phyloP scores from a whole-genome alignment of 805 yeast species.

The Candida montana region DNA sequence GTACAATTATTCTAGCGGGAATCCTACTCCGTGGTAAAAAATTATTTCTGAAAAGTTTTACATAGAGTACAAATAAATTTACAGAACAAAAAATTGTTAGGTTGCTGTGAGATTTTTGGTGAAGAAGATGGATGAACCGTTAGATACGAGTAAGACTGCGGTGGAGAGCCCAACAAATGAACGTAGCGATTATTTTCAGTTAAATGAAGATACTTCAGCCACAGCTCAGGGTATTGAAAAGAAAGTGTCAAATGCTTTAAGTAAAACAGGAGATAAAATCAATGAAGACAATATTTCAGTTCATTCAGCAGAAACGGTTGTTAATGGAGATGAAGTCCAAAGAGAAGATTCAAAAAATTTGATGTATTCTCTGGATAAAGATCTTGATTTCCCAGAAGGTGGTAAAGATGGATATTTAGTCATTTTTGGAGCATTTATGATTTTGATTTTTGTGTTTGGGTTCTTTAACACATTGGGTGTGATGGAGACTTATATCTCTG shows the following conservation, averaged over 20 bases:
- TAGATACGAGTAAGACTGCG: conserved; percentile 3
- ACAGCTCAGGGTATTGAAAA: too few relatives aligned
- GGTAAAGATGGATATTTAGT: conserved; percentile 52
- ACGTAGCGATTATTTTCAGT: not conserved
- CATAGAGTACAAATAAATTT: too few relatives aligned
- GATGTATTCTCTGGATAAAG: conserved; percentile 22
- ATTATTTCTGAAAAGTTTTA: too few relatives aligned
- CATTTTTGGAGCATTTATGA: conserved; percentile 53
- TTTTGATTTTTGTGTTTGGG: conserved; percentile 51
- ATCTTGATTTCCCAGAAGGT: conserved; percentile 48
- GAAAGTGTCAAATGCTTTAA: too few relatives aligned
- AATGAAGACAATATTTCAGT: not conserved
- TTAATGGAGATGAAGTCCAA: conserved; percentile 3
- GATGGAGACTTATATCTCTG: conserved; percentile 52
- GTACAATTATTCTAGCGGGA: too few relatives aligned
- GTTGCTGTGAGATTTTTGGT: too few relatives aligned
- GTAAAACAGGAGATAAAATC: not conserved
- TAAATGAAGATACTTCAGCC: not conserved
- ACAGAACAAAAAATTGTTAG: too few relatives aligned
- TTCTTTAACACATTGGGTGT: conserved; percentile 56
- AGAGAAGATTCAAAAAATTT: conserved; percentile 8
- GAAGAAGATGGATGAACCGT: conserved; percentile 1
- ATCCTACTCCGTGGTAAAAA: too few relatives aligned
- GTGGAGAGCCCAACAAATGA: not conserved
- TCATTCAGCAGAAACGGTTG: not conserved